Conservation (phyloP, 2,329 filamentous ascomycete genomes). For the Aureobasidium sp. region DNA sequence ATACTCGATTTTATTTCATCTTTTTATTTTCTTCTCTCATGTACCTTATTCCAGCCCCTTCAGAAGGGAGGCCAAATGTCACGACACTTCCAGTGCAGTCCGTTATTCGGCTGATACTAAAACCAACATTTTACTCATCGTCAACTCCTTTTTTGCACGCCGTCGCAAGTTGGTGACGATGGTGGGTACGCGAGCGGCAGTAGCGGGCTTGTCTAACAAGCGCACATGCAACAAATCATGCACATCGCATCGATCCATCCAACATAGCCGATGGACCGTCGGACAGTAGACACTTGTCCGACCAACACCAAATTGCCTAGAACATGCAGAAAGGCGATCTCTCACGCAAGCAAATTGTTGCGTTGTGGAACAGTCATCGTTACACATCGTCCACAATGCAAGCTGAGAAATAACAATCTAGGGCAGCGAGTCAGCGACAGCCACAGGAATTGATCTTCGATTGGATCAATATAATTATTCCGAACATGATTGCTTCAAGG, state of each 20-base stretch:
- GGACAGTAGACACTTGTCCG: neutral
- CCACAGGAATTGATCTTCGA: neutral
- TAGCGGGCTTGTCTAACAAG: neutral
- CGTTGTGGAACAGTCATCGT: neutral
- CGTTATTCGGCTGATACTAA: neutral
- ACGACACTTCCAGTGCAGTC: neutral
- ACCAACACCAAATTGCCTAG: neutral
- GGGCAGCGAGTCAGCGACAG: neutral
- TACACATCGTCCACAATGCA: neutral
- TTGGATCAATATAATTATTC: neutral
- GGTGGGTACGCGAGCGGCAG: neutral
- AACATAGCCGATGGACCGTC: neutral
- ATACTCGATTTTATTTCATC: neutral
- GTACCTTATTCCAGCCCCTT: neutral
- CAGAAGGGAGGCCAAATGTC: neutral
- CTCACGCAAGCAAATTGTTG: neutral
- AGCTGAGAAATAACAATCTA: neutral
- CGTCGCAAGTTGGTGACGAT: neutral
- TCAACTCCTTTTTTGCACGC: neutral
- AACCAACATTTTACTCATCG: neutral
- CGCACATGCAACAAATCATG: constrained; percentile 3
- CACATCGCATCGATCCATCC: neutral
- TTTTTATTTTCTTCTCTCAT: neutral
- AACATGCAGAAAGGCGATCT: neutral
- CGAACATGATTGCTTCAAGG: neutral